Evolutionary conservation across 257 asterid species (phyloP), one percentile per base, ranked within the genome.

Genomic region (Verbascum thapsus): DNA sequence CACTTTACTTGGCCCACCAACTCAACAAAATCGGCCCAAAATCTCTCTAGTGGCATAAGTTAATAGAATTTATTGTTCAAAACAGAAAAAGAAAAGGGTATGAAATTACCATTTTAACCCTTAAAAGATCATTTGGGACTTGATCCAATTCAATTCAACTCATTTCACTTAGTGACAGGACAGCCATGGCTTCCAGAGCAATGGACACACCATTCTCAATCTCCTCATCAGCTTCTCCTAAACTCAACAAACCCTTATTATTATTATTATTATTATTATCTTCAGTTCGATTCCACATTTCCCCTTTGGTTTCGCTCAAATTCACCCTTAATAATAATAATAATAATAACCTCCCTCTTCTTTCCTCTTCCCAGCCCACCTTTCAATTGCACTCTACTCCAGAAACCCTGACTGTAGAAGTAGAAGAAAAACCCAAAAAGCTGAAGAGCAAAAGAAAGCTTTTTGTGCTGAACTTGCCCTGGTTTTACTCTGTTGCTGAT

Each of bases 381-480:
- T 70, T 85, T 63, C 72, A 40, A 10, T 63, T 74, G 43, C 73
- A 64, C 66, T 64, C 91, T 22, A 16, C 94, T 47, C 67, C 65
- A 26, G 88, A 74, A 58, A 76, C 48, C 50, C 68, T 61, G 10
- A 62, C 66, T 10, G 70, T 73, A 38, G 75, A 74, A 64, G 75
- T 61, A 70, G 61, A 39, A 2, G 30, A 8, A 11, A 32, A 49
- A 68, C 12, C 70, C 40, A 69, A 35, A 54, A 74, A 67, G 2
- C 3, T 37, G 10, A 73, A 80, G 13, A 77, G 19, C 20, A 82
- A 73, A 66, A 81, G 95, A 57, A 91, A 91, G 79, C 91, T 91
- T 30, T 91, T 79, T 69, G 96, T 91, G 73, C 78, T 82, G 5
- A 91, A 88, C 53, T 74, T 91, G 84, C 98, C 98, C 3, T 88